Base-by-base conservation (phyloP, 1,139 yeast genomes). In the Yamadazyma conglobata region DNA sequence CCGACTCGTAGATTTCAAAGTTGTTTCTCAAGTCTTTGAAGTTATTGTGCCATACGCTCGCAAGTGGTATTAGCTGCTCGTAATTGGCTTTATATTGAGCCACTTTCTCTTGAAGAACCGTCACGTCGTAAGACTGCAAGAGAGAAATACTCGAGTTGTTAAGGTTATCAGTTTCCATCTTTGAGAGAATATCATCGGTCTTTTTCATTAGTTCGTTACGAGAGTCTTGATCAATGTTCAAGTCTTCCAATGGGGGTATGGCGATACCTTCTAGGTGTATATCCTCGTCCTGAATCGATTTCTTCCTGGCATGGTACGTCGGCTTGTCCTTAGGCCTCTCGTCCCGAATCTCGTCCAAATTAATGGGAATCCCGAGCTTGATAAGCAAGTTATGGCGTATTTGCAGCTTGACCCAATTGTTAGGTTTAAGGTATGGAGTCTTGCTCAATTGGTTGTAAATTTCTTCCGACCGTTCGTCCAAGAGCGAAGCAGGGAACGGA, bases 1-100 rank as follows among this genome's bases (percentile, higher is more conserved):
- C 86, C 4, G 77, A 65, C 47, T 81, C 88, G 47, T 77, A 79
- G 10, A 81, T 75, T 31, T 73, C 76, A 43, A 77, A 74, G 46
- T 79, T 81, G 32, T 64, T 66, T 36, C 60, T 59, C 10, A 69
- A 60, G 19, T 59, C 69, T 28, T 52, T 48, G 33, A 60, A 54
- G 44, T 68, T 65, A 35, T 64, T 53, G 22, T 60, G 64, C 83
- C 82, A 79, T 18, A 67, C 56, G 25, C 73, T 64, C 25, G 71
- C 54, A 23, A 74, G 47, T 27, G 43, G 48, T 8, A 67, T 47
- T 11, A 71, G 52, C 28, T 48, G 46, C 2, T 48, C 33, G 35
- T 60, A 57, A 35, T 64, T 60, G 0, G 36, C 28, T 21, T 48
- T 37, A 35, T 58, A 49, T 33, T 62, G 62, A 3, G 37, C 33